Conservation (phyloP, 179 eudicot species). For the Pouteria campechiana region DNA sequence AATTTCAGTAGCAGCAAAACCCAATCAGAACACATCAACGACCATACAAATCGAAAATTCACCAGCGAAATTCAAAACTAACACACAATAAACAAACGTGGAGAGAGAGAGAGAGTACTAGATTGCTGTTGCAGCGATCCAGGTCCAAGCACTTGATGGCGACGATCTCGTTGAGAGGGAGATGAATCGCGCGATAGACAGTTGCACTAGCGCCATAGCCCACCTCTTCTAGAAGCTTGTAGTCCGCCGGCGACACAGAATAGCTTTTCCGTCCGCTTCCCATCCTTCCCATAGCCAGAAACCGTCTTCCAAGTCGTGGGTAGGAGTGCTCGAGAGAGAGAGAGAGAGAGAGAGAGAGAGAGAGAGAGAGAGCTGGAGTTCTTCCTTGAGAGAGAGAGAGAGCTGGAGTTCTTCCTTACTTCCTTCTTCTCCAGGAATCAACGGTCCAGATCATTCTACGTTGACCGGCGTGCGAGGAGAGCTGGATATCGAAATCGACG, state of each 20-base stretch:
- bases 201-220: conserved; percentile 78
- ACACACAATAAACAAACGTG: neutral
- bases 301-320: too few relatives aligned
- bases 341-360: too few relatives aligned
- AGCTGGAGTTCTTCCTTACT: too few relatives aligned
- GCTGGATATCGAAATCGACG: too few relatives aligned
- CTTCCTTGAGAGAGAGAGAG: too few relatives aligned
- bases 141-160: conserved; percentile 89
- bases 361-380: too few relatives aligned
- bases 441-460: too few relatives aligned
- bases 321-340: too few relatives aligned
- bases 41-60: neutral
- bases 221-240: conserved; percentile 63
- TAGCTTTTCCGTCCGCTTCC: conserved; percentile 24
- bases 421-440: too few relatives aligned
- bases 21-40: neutral
- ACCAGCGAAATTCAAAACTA: neutral
- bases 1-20: too few relatives aligned
- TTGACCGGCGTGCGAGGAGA: too few relatives aligned
- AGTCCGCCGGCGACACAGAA: conserved; percentile 37
- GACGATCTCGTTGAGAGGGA: conserved; percentile 55
- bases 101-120: conserved; percentile 18
- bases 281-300: conserved; percentile 21
- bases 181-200: conserved; percentile 62
- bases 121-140: conserved; percentile 76